Conservation (phyloP, 306 rosid species). For the Leucaena leucocephala region DNA sequence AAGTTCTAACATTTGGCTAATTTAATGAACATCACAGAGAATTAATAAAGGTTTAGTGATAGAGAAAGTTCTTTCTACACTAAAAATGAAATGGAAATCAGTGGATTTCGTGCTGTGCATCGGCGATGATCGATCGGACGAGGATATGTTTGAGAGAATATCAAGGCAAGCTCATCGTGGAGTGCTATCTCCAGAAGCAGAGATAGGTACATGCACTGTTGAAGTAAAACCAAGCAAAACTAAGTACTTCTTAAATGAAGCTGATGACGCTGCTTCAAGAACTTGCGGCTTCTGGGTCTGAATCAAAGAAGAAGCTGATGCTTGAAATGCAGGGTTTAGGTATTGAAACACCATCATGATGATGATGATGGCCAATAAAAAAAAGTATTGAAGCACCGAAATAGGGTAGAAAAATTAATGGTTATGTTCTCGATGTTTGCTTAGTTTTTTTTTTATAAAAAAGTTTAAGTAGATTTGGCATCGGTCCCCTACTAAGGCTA, state of each 20-base stretch:
- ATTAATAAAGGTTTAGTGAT: slow-evolving; percentile 69
- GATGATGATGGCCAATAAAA: too few species aligned
- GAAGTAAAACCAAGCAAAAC: slow-evolving; percentile 92
- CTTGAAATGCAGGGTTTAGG: slow-evolving; percentile 34
- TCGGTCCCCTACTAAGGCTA: too few species aligned
- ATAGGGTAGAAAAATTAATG: slow-evolving; percentile 1
- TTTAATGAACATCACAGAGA: slow-evolving; percentile 49
- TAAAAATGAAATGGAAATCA: slow-evolving; percentile 46
- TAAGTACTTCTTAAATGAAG: slow-evolving; percentile 71
- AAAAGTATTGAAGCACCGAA: neutral
- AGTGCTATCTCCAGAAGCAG: slow-evolving; percentile 44
- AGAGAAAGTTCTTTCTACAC: slow-evolving; percentile 60
- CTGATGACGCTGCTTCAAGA: slow-evolving; percentile 54
- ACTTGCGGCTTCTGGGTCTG: slow-evolving; percentile 52
- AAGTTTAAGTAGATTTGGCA: too few species aligned
- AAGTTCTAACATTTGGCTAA: slow-evolving; percentile 19
- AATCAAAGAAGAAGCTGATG: slow-evolving; percentile 4
- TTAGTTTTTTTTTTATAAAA: slow-evolving; percentile 23
- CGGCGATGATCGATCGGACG: slow-evolving; percentile 82
- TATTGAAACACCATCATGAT: neutral
- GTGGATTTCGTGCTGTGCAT: slow-evolving; percentile 82
- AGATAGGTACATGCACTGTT: slow-evolving; percentile 81
- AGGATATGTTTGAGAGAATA: slow-evolving; percentile 86
- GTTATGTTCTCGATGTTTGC: neutral
- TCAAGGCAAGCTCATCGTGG: slow-evolving; percentile 36